Evolutionary conservation across 768 basidiomycete genomes (phyloP), one percentile per base, ranked within the genome.

Genomic region (Trametes cinnabarina): DNA sequence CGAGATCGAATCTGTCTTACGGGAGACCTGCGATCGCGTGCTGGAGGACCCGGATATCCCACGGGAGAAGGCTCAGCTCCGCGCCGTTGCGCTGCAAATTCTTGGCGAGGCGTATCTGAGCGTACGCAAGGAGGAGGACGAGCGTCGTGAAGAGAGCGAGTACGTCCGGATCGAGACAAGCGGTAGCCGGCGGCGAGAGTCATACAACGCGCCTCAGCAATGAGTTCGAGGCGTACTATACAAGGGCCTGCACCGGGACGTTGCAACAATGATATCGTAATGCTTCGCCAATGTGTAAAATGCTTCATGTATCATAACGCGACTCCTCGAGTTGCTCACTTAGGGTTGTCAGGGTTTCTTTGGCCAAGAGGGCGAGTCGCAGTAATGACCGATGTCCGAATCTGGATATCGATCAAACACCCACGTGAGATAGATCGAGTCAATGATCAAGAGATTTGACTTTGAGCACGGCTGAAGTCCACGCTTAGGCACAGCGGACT

Each of bases 1-100:
- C 25, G 93, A 96, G 69, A 82, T 95, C 52, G 92, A 96, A 68
- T 92, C 91, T 4, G 84, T 96, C 39, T 73, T 96, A 6, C 85
- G 93, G 15, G 93, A 95, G 71, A 89, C 88, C 0, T 95, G 93
- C 68, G 93, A 95, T 62, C 82, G 86, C 22, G 77, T 95, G 17
- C 77, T 95, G 5, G 79, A 79, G 43, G 85, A 90, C 53, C 72
- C 82, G 0, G 65, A 69, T 7, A 68, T 88, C 44, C 56, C 82
- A 0, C 77, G 80, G 0, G 61, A 79, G 35, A 90, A 90, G 68
- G 79, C 85, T 1, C 77, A 83, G 32, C 73, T 93, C 51, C 81
- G 93, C 17, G 94, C 94, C 0, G 81, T 90, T 20, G 92, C 90
- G 3, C 68, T 96, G 64, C 90, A 92, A 68, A 86, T 94, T 39